Base-by-base conservation (phyloP, 257 asterid species). In the Agastache rugosa region DNA sequence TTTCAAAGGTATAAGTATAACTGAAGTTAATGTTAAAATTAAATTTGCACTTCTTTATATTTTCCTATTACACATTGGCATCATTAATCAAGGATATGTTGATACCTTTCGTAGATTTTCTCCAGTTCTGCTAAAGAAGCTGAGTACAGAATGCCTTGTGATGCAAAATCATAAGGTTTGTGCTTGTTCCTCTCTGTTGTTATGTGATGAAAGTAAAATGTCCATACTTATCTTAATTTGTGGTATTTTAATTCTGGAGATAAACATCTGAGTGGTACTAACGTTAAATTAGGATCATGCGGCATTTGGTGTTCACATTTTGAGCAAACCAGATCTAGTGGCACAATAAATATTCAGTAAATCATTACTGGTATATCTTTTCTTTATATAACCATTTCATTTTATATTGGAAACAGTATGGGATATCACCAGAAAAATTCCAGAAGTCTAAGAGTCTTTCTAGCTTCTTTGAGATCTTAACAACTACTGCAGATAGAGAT, bases 1-100 rank as follows among this genome's bases (percentile, higher is more conserved):
- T 94, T 92, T 68, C 96, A 89, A 72, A 90, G 99, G 99, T 88
- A 82, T 75, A 23, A 51, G 99, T 88, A 82, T 75, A 23, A 51
- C 41, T 41, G 62, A 69, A 41, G 54, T 31, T 45, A 55, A 59
- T 60, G 19, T 64, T 42, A 20, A 20, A 5, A 39, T 60, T 23
- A 53, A 50, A 54, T 37, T 75, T 48, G 58, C 35, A 25, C 1
- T 58, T 44, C 12, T 34, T 37, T 20, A 23, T 11, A 17, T 62
- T 20, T 39, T 23, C 4, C 56, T 23, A 11, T 12, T 68, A 64
- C 25, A 17, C 19, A 45, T 62, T 37, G n/a, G 54, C 75, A 72
- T 59, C 37, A 31, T 62, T 55, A 62, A 29, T 63, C 11, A 54
- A 70, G 55, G 35, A 11, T 69, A 22, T 55, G 54, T 55, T 37